Evolutionary conservation across 495 filamentous ascomycete species (phyloP).

Genomic region (Pyronema omphalodes): DNA sequence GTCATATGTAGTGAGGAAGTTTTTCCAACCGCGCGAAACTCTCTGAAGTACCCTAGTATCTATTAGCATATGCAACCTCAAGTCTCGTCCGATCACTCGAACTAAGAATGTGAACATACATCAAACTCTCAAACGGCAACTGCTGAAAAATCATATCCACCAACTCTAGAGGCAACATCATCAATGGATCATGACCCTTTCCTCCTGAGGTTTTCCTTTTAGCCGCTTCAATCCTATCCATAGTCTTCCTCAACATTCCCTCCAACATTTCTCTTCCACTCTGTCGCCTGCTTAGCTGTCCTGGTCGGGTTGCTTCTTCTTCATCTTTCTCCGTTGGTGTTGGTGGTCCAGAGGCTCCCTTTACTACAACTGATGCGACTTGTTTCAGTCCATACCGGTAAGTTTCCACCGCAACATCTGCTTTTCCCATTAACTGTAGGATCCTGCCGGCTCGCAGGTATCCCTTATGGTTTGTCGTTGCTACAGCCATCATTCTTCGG

Average conservation of each 20-base stretch:
- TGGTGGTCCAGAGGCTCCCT: conserved; percentile 4
- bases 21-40: conserved; percentile 10
- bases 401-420: conserved; percentile 36
- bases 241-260: conserved; percentile 12
- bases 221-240: conserved; percentile 2
- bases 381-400: conserved; percentile 41
- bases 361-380: conserved; percentile 27
- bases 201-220: neutral
- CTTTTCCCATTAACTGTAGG: conserved; percentile 36
- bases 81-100: neutral
- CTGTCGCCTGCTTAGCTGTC: neutral
- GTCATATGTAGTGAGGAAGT: conserved; percentile 7
- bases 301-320: neutral
- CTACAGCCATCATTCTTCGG: conserved; percentile 37
- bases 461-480: conserved; percentile 37
- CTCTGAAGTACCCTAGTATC: conserved; percentile 9
- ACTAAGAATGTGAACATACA: neutral
- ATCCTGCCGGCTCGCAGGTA: conserved; percentile 48
- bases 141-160: conserved; percentile 15
- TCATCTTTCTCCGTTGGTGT: neutral
- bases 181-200: conserved; percentile 11
- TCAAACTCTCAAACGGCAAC: conserved; percentile 4
- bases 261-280: conserved; percentile 1
- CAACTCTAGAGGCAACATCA: conserved; percentile 12
- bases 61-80: neutral